Conservation (phyloP, 2,329 filamentous ascomycete genomes). For the Penicillium griseofulvum region DNA sequence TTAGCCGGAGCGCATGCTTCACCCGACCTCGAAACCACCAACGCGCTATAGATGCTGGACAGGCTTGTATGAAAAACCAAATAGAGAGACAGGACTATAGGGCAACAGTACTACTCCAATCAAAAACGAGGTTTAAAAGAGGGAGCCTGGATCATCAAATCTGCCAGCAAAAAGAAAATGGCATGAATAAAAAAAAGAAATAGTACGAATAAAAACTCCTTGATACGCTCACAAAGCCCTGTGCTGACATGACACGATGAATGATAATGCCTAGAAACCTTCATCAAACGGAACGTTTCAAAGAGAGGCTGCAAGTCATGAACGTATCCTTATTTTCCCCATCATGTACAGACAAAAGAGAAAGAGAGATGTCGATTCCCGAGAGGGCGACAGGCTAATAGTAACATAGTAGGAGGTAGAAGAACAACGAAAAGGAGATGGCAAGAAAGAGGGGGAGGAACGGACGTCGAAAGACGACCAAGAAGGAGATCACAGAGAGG, state of each 20-base stretch:
- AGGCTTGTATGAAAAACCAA: background rate
- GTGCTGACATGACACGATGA: slow-evolving; percentile 10
- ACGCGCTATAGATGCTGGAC: background rate
- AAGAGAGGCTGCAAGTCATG: slow-evolving; percentile 18
- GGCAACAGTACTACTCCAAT: background rate
- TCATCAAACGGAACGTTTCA: slow-evolving; percentile 1
- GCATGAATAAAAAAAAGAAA: slow-evolving; percentile 6
- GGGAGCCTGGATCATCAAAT: background rate
- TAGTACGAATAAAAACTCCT: slow-evolving; percentile 10
- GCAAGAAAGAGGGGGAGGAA: slow-evolving; percentile 10
- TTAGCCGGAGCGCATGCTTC: background rate
- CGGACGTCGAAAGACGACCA: slow-evolving; percentile 14
- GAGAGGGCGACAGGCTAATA: slow-evolving; percentile 16
- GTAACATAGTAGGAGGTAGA: slow-evolving; percentile 17
- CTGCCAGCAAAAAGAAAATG: slow-evolving; percentile 1
- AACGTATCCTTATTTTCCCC: slow-evolving; percentile 23
- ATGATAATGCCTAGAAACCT: slow-evolving; percentile 4
- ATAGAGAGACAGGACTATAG: background rate
- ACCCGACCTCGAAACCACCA: background rate
- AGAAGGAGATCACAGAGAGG: background rate
- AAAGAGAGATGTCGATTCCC: slow-evolving; percentile 12
- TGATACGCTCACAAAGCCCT: slow-evolving; percentile 8
- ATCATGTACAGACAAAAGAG: slow-evolving; percentile 30
- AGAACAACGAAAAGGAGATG: slow-evolving; percentile 14
- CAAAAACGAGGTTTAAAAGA: background rate